A percentile compares a stretch with the other conserved stretches of the same genome.
phyloP scores from a whole-genome alignment of 1,284 basidiomycete genomes.

The Cerioporus squamosus region DNA sequence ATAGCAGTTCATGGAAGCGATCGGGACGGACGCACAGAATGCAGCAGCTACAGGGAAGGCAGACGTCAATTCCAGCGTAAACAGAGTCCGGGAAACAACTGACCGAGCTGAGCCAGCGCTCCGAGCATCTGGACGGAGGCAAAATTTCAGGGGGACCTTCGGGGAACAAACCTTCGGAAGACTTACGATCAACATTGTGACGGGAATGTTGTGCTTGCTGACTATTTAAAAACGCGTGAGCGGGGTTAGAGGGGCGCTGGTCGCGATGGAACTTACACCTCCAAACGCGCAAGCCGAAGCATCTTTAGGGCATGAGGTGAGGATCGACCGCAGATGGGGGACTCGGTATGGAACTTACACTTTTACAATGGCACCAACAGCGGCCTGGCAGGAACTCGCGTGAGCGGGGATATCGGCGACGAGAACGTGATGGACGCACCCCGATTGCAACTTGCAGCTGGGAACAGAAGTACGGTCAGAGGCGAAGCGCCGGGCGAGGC shows the following conservation, averaged over 20 bases:
- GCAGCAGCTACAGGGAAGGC: conserved; percentile 10
- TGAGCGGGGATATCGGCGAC: background rate
- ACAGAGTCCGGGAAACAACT: background rate
- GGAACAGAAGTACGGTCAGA: background rate
- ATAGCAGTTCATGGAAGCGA: background rate
- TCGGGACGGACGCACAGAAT: conserved; percentile 11
- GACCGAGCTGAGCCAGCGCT: conserved; percentile 21
- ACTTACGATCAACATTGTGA: conserved; percentile 62
- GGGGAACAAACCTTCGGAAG: background rate
- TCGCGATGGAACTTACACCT: conserved; percentile 53
- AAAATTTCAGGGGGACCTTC: background rate
- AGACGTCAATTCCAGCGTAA: background rate
- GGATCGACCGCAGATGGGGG: background rate
- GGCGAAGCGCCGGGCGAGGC: background rate
- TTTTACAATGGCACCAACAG: conserved; percentile 64
- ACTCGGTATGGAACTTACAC: conserved; percentile 42
- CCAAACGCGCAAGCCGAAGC: conserved; percentile 70
- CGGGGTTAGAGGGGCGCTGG: background rate
- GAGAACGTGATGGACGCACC: conserved; percentile 42
- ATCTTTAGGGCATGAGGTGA: conserved; percentile 40
- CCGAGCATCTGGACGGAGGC: conserved; percentile 17
- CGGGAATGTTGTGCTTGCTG: conserved; percentile 59
- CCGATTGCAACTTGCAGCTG: conserved; percentile 63
- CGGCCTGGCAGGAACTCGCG: conserved; percentile 40
- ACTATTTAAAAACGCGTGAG: conserved; percentile 42